Evolutionary conservation across 768 basidiomycete species (phyloP).

Genomic region (Mycena amicta): DNA sequence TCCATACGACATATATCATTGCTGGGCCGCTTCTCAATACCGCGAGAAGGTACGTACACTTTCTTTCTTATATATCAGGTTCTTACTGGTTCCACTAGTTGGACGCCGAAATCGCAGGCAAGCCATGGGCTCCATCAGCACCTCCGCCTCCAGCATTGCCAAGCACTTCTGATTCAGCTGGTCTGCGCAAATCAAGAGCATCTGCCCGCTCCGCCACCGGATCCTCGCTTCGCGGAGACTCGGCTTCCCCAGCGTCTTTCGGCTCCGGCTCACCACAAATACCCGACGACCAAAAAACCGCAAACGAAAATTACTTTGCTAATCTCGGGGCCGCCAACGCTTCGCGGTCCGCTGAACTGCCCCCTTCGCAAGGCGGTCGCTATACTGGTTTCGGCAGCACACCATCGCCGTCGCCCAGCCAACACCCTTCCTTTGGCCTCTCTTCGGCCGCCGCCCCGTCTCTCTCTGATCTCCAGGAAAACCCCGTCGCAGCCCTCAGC

Average conservation of each 20-base stretch:
- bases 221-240: slow-evolving; percentile 52
- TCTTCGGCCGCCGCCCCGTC: slow-evolving; percentile 83
- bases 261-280: slow-evolving; percentile 44
- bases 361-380: slow-evolving; percentile 91
- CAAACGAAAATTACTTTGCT: slow-evolving; percentile 89
- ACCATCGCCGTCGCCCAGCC: slow-evolving; percentile 58
- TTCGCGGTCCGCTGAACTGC: slow-evolving; percentile 71
- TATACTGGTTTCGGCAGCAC: slow-evolving; percentile 93
- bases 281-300: slow-evolving; percentile 67
- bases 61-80: slow-evolving; percentile 9
- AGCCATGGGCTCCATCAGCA: slow-evolving; percentile 75
- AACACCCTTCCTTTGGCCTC: slow-evolving; percentile 69
- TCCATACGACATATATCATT: slow-evolving; percentile 82
- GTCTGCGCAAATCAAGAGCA: slow-evolving; percentile 85
- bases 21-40: slow-evolving; percentile 94
- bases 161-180: slow-evolving; percentile 44
- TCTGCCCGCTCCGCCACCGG: slow-evolving; percentile 55
- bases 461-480: slow-evolving; percentile 80
- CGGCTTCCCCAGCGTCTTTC: slow-evolving; percentile 60
- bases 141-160: slow-evolving; percentile 56
- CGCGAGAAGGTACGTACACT: slow-evolving; percentile 75
- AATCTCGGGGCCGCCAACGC: slow-evolving; percentile 83
- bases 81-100: slow-evolving; percentile 50
- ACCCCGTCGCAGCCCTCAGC: slow-evolving; percentile 80
- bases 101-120: slow-evolving; percentile 73